These are phyloP conservation scores for Jackrogersella minutella DNA, from an alignment of 495 filamentous ascomycete genomes.

Conservation along the genomic window DNA sequence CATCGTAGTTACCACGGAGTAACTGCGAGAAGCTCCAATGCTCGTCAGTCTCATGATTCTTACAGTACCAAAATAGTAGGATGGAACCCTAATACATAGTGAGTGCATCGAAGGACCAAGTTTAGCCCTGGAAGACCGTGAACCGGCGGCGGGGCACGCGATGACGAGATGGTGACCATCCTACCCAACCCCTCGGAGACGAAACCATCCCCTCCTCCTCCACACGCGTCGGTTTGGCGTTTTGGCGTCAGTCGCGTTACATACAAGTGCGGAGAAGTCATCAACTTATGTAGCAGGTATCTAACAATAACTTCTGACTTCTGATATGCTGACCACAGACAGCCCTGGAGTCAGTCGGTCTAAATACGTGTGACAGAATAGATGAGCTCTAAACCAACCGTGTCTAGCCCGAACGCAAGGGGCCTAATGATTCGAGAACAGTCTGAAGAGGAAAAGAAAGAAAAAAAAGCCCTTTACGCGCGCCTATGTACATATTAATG, in stretches of 20 bases:
- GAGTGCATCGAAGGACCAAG: background rate
- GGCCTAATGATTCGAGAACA: conserved; percentile 11
- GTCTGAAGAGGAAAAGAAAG: background rate
- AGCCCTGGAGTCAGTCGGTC: background rate
- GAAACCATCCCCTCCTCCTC: conserved; percentile 8
- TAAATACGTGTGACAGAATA: conserved; percentile 20
- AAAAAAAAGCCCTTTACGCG: conserved; percentile 22
- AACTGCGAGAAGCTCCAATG: background rate
- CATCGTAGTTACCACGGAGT: conserved; percentile 9
- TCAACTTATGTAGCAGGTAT: conserved; percentile 18
- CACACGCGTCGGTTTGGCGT: conserved; percentile 38
- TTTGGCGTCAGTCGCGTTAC: conserved; percentile 28
- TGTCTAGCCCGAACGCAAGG: conserved; percentile 8
- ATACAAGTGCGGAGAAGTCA: conserved; percentile 14
- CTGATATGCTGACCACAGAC: conserved; percentile 17
- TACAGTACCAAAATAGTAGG: background rate
- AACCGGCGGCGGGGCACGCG: conserved; percentile 17
- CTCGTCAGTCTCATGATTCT: conserved; percentile 3
- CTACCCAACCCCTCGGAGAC: conserved; percentile 26
- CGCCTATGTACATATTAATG: conserved; percentile 14
- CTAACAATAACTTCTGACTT: conserved; percentile 8
- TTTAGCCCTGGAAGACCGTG: background rate
- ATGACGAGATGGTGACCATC: conserved; percentile 15
- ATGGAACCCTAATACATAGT: conserved; percentile 6
- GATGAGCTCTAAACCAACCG: conserved; percentile 7